These are phyloP conservation scores for Aureoboletus auriporus DNA, from an alignment of 768 basidiomycete genomes.

Conservation along the genomic window DNA sequence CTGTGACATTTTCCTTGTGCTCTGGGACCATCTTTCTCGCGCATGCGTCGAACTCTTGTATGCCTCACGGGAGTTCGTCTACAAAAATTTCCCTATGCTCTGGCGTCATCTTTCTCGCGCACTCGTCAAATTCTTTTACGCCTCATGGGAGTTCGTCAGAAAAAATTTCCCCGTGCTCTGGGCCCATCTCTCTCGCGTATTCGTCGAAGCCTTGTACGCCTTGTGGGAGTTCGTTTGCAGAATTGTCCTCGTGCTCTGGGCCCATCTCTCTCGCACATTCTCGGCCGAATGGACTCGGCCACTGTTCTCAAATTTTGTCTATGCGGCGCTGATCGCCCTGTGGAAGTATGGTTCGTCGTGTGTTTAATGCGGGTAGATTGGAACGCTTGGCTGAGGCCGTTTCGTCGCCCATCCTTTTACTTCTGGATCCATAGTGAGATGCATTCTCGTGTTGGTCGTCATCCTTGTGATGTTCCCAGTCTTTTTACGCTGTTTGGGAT, in stretches of 20 bases:
- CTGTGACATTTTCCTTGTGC: too few relatives aligned
- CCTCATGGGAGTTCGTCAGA: too few relatives aligned
- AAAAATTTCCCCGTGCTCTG: too few relatives aligned
- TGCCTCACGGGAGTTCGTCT: slow-evolving; percentile 6
- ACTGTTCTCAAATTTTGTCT: slow-evolving; percentile 9
- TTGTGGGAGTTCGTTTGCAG: too few relatives aligned
- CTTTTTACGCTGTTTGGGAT: slow-evolving; percentile 1
- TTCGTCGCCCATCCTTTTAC: slow-evolving; percentile 10
- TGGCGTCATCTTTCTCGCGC: too few relatives aligned
- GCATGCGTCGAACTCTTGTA: slow-evolving; percentile 11
- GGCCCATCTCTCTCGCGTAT: too few relatives aligned
- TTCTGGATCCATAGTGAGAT: slow-evolving; percentile 3
- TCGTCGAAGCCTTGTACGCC: too few relatives aligned
- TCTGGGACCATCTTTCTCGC: slow-evolving; percentile 4
- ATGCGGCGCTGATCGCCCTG: slow-evolving; percentile 7
- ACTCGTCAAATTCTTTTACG: too few relatives aligned
- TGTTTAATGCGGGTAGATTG: background rate
- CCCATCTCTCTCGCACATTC: slow-evolving; percentile 4
- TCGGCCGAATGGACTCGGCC: slow-evolving; percentile 17
- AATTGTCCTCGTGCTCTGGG: background rate
- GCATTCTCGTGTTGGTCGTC: slow-evolving; percentile 10
- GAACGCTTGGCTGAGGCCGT: background rate
- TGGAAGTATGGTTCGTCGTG: slow-evolving; percentile 12
- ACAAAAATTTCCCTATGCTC: background rate
- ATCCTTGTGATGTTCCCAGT: background rate